phyloP scores from a whole-genome alignment of 2,329 filamentous ascomycete genomes.

The Aureobasidium sp. region DNA sequence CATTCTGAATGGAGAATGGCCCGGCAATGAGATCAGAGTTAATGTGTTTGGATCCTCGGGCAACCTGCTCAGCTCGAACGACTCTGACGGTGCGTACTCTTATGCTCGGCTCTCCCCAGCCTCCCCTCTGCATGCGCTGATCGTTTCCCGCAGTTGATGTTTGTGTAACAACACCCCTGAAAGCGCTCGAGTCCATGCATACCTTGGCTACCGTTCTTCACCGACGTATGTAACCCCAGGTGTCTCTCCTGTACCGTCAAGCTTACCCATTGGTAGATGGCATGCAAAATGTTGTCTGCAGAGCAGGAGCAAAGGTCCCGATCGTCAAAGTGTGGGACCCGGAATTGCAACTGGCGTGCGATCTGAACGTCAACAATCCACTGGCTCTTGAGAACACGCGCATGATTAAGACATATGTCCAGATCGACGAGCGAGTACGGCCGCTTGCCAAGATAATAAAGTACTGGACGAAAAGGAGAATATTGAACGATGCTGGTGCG shows the following conservation, averaged over 20 bases:
- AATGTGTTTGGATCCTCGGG: slow-evolving; percentile 97
- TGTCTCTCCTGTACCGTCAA: not conserved
- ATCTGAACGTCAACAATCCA: slow-evolving; percentile 99
- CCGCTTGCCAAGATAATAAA: slow-evolving; percentile 95
- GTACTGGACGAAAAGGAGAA: slow-evolving; percentile 87
- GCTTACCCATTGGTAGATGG: slow-evolving; percentile 53
- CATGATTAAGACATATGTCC: slow-evolving; percentile 96
- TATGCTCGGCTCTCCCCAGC: not conserved
- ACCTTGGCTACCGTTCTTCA: slow-evolving; percentile 79
- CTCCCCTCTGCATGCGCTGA: slow-evolving; percentile 20
- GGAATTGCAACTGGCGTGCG: slow-evolving; percentile 77
- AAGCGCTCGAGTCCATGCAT: slow-evolving; percentile 81
- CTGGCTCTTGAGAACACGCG: slow-evolving; percentile 90
- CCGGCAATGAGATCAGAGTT: slow-evolving; percentile 79
- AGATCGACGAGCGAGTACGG: slow-evolving; percentile 82
- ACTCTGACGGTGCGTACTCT: slow-evolving; percentile 71
- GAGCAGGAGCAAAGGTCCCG: slow-evolving; percentile 89
- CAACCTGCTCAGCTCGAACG: slow-evolving; percentile 86
- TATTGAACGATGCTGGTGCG: slow-evolving; percentile 93
- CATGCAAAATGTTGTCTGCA: slow-evolving; percentile 94
- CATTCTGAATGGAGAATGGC: slow-evolving; percentile 86
- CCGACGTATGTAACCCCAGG: slow-evolving; percentile 55
- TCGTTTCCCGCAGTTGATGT: slow-evolving; percentile 65
- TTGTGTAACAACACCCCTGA: slow-evolving; percentile 89
- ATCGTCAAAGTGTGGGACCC: slow-evolving; percentile 99